These are phyloP conservation scores for Russula olivacea DNA, from an alignment of 768 basidiomycete species.

Conservation along the genomic window DNA sequence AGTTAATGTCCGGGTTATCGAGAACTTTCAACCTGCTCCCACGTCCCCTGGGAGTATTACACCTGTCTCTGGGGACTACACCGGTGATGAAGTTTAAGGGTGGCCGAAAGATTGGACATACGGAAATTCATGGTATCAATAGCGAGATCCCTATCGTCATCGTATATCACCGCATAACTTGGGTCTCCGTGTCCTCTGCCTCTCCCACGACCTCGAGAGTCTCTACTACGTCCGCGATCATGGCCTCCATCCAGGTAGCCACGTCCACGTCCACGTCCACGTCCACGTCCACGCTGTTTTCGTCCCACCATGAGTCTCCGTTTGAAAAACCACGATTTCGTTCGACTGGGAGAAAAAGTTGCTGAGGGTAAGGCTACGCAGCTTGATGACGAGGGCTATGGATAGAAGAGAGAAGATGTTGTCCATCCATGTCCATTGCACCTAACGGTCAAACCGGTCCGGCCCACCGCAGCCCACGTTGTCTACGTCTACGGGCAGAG, in stretches of 20 bases:
- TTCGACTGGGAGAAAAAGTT: background rate
- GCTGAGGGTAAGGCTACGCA: background rate
- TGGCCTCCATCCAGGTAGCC: slow-evolving; percentile 28
- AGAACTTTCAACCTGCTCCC: background rate
- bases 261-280: slow-evolving; percentile 24
- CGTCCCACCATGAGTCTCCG: slow-evolving; percentile 2
- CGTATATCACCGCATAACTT: slow-evolving; percentile 6
- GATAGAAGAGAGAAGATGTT: background rate
- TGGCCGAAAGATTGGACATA: slow-evolving; percentile 1
- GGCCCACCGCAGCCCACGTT: too few species aligned
- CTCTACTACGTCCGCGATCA: slow-evolving; percentile 28
- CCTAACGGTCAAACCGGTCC: background rate
- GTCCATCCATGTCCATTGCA: too few species aligned
- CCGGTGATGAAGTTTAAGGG: background rate
- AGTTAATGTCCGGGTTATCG: background rate
- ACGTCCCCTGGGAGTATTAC: background rate
- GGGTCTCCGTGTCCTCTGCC: slow-evolving; percentile 18
- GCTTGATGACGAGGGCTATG: background rate
- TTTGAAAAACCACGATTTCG: background rate
- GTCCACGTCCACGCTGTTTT: slow-evolving; percentile 25
- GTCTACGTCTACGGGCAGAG: too few species aligned
- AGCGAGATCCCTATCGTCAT: slow-evolving; percentile 23
- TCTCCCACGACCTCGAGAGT: slow-evolving; percentile 24
- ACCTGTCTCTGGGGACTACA: background rate
- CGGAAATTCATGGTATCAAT: background rate